These are phyloP conservation scores for Pestalotiopsis sp. DNA, from an alignment of 2,329 filamentous ascomycete genomes.

Conservation along the genomic window DNA sequence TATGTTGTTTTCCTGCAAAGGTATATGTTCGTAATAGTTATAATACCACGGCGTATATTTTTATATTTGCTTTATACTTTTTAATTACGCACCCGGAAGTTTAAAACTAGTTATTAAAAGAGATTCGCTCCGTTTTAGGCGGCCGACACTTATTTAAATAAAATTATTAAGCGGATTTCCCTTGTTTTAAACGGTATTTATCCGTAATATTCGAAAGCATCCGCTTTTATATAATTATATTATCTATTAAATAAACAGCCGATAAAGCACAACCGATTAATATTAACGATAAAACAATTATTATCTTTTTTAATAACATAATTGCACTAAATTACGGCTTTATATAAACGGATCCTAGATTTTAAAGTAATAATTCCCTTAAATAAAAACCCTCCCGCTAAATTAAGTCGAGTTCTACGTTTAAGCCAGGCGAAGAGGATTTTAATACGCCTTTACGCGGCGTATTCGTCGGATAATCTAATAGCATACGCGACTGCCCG, in stretches of 20 bases:
- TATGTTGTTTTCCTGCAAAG: too few relatives aligned
- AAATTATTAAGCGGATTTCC: constrained; percentile 20
- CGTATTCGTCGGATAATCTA: constrained; percentile 22
- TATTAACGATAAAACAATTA: neutral
- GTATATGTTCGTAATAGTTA: too few relatives aligned
- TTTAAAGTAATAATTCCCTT: constrained; percentile 26
- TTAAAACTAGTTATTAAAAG: too few relatives aligned
- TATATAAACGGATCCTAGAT: constrained; percentile 26
- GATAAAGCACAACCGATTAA: neutral
- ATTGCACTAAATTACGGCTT: constrained; percentile 20
- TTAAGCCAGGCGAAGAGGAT: constrained; percentile 6
- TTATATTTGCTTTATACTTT: too few relatives aligned
- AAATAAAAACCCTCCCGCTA: constrained; percentile 27
- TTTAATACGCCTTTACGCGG: constrained; percentile 11
- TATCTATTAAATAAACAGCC: neutral
- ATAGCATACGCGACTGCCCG: constrained; percentile 22
- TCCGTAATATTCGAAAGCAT: constrained; percentile 20
- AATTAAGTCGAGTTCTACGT: constrained; percentile 11
- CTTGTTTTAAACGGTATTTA: constrained; percentile 22
- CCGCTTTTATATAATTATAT: constrained; percentile 1
- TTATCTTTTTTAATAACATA: constrained; percentile 21
- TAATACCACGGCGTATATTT: too few relatives aligned
- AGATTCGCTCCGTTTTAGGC: constrained; percentile 12
- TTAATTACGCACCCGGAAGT: too few relatives aligned
- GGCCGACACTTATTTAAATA: constrained; percentile 5